These are phyloP conservation scores for Sarocladium kiliense DNA, from an alignment of 2,329 filamentous ascomycete genomes.

Conservation along the genomic window DNA sequence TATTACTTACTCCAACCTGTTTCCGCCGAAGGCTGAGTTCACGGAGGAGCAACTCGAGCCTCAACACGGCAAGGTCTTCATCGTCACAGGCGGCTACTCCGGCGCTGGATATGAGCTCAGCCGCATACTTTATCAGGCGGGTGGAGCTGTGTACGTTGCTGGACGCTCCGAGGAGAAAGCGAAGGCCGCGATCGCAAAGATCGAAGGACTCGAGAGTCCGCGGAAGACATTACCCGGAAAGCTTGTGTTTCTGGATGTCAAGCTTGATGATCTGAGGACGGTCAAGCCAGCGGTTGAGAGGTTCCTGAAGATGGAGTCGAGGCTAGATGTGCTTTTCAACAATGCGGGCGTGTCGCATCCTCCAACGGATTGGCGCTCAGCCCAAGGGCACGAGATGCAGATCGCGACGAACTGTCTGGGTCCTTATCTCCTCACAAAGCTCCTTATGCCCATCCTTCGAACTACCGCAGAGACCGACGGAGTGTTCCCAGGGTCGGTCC, in stretches of 20 bases:
- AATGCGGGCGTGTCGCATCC: slow-evolving; percentile 5
- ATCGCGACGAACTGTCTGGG: slow-evolving; percentile 10
- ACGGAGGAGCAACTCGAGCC: too few species aligned
- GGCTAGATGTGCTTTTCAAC: slow-evolving; percentile 9
- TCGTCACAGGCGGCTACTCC: slow-evolving; percentile 33
- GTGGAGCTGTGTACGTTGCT: slow-evolving; percentile 45
- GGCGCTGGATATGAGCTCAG: slow-evolving; percentile 41
- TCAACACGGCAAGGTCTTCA: too few species aligned
- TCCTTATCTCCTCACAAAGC: slow-evolving; percentile 7
- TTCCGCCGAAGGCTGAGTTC: too few species aligned
- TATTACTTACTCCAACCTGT: too few species aligned
- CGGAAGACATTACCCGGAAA: too few species aligned
- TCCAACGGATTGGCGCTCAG: slow-evolving; percentile 12
- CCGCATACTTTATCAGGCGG: slow-evolving; percentile 42
- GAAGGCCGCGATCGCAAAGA: slow-evolving; percentile 30
- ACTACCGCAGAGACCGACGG: background rate
- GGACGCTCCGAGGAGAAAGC: slow-evolving; percentile 36
- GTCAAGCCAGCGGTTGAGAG: background rate
- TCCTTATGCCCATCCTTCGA: slow-evolving; percentile 6
- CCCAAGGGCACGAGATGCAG: slow-evolving; percentile 13
- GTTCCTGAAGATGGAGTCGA: background rate
- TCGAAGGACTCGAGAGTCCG: too few species aligned
- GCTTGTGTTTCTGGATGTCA: background rate
- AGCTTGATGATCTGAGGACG: background rate
- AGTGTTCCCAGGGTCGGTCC: background rate